Conservation (phyloP, 1,284 basidiomycete genomes). For the Acaromyces ingoldii region DNA sequence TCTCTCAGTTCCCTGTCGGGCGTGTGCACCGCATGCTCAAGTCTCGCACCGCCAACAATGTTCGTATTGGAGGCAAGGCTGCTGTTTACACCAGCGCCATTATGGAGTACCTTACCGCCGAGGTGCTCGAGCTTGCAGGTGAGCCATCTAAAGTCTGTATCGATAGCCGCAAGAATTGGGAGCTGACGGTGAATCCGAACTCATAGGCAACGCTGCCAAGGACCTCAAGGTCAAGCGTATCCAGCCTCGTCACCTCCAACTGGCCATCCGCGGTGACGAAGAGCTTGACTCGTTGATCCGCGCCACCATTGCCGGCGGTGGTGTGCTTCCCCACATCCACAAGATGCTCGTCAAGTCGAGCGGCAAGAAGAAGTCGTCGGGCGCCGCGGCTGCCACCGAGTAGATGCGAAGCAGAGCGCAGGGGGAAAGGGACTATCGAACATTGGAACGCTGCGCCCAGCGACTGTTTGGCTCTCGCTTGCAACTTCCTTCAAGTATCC, state of each 20-base stretch:
- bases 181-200: no score
- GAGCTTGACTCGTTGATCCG: slow-evolving; percentile 63
- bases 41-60: slow-evolving; percentile 83
- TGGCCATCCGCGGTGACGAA: slow-evolving; percentile 93
- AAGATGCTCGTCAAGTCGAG: slow-evolving; percentile 57
- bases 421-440: no score
- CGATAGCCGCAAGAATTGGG: no score
- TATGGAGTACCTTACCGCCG: slow-evolving; percentile 82
- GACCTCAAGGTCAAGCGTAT: slow-evolving; percentile 94
- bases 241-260: slow-evolving; percentile 84
- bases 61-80: slow-evolving; percentile 86
- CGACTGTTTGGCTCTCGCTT: no score
- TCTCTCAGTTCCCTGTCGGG: slow-evolving; percentile 73
- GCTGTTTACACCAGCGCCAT: slow-evolving; percentile 89
- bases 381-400: slow-evolving; percentile 4
- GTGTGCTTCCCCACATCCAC: slow-evolving; percentile 94
- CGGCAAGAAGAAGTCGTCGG: slow-evolving; percentile 26
- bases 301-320: slow-evolving; percentile 67
- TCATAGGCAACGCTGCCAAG: slow-evolving; percentile 85
- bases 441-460: no score
- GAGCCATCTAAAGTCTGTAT: slow-evolving; percentile 33
- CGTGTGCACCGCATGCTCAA: slow-evolving; percentile 94
- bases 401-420: no score
- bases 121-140: slow-evolving; percentile 84
- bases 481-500: no score